Percentiles rank a stretch among this genome's conserved stretches.
Evolutionary conservation across 2,329 filamentous ascomycete genomes (phyloP).

Genomic region (Lomentospora prolificans): DNA sequence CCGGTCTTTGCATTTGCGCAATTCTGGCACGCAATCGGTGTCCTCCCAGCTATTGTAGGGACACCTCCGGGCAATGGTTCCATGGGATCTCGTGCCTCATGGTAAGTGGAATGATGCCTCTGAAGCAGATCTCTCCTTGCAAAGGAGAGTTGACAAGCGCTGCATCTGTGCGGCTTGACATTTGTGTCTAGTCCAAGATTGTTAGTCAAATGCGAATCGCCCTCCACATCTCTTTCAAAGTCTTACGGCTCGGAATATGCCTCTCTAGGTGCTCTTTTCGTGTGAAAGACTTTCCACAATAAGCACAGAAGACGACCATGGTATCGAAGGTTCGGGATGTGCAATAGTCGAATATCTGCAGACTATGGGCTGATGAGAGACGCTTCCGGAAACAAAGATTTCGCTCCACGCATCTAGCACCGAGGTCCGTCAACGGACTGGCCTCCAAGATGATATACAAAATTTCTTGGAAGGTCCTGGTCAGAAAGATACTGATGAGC

Average conservation of each 20-base stretch:
- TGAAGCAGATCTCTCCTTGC: slow-evolving; percentile 41
- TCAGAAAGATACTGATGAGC: too few relatives aligned
- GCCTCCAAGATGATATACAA: too few relatives aligned
- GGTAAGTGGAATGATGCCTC: slow-evolving; percentile 40
- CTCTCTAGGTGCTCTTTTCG: slow-evolving; percentile 48
- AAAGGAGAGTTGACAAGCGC: slow-evolving; percentile 38
- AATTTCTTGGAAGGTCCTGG: too few relatives aligned
- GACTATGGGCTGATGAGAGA: too few relatives aligned
- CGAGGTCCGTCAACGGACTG: too few relatives aligned
- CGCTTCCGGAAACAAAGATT: too few relatives aligned
- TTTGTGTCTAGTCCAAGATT: slow-evolving; percentile 34
- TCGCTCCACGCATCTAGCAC: too few relatives aligned
- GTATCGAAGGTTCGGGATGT: neutral
- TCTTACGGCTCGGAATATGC: slow-evolving; percentile 42
- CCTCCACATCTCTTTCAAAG: too few relatives aligned
- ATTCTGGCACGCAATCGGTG: slow-evolving; percentile 27
- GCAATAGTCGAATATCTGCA: too few relatives aligned
- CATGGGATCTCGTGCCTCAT: slow-evolving; percentile 37
- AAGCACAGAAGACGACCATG: slow-evolving; percentile 38
- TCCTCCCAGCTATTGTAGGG: slow-evolving; percentile 29
- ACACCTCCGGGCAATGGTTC: slow-evolving; percentile 33
- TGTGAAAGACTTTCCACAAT: slow-evolving; percentile 45
- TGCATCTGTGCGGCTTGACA: slow-evolving; percentile 42
- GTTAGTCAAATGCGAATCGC: too few relatives aligned
- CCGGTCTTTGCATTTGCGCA: slow-evolving; percentile 29